These are phyloP conservation scores for Porphyrellus cyaneotinctus DNA, from an alignment of 768 basidiomycete genomes.

Conservation along the genomic window DNA sequence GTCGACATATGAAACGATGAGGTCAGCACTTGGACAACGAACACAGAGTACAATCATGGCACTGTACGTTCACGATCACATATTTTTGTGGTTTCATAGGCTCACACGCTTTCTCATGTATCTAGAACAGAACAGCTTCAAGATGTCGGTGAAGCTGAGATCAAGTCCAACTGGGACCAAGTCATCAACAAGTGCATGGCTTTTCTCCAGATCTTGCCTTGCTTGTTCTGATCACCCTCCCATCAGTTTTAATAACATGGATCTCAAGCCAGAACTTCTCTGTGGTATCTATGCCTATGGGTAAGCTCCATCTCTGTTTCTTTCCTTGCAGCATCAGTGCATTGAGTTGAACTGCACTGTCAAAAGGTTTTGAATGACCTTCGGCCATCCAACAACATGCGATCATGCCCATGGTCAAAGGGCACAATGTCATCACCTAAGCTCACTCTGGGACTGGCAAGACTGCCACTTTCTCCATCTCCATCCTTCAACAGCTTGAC, in stretches of 20 bases:
- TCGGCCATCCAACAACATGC: slow-evolving; percentile 99
- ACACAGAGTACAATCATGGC: slow-evolving; percentile 41
- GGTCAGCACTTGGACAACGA: slow-evolving; percentile 35
- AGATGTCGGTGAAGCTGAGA: slow-evolving; percentile 78
- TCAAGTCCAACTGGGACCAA: slow-evolving; percentile 99
- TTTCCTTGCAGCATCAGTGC: neutral
- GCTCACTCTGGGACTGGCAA: slow-evolving; percentile 99
- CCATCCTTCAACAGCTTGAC: slow-evolving; percentile 94
- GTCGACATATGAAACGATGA: slow-evolving; percentile 30
- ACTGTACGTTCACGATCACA: slow-evolving; percentile 35
- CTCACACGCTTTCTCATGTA: neutral
- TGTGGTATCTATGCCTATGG: slow-evolving; percentile 99
- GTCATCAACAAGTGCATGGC: slow-evolving; percentile 86
- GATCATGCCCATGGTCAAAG: slow-evolving; percentile 96
- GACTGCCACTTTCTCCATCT: slow-evolving; percentile 99
- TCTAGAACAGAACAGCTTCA: slow-evolving; percentile 69
- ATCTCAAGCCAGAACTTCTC: slow-evolving; percentile 91
- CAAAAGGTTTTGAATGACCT: slow-evolving; percentile 90
- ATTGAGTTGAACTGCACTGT: neutral
- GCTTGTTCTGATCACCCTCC: slow-evolving; percentile 18
- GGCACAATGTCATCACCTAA: slow-evolving; percentile 98
- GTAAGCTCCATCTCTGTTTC: slow-evolving; percentile 40
- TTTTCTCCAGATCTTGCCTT: neutral
- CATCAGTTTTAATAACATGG: slow-evolving; percentile 94
- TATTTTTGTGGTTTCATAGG: neutral